phyloP scores from a whole-genome alignment of 768 basidiomycete genomes.

The Amanita pseudoporphyria region DNA sequence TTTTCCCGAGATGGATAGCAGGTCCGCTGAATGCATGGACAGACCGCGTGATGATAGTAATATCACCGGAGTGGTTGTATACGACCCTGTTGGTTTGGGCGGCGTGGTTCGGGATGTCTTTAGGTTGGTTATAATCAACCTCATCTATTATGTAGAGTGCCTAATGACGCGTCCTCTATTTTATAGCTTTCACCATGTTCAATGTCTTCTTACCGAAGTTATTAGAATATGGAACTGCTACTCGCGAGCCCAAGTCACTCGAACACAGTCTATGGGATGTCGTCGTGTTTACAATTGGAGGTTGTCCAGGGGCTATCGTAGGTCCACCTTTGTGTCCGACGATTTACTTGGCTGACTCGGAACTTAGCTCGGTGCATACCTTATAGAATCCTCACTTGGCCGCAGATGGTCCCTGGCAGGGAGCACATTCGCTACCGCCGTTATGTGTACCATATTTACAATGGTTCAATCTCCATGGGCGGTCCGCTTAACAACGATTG shows the following conservation, averaged over 20 bases:
- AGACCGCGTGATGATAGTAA: slow-evolving; percentile 57
- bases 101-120: slow-evolving; percentile 65
- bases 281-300: slow-evolving; percentile 77
- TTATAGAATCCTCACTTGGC: slow-evolving; percentile 65
- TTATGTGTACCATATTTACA: slow-evolving; percentile 65
- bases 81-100: slow-evolving; percentile 77
- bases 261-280: slow-evolving; percentile 74
- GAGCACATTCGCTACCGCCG: slow-evolving; percentile 67
- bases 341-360: background rate
- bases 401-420: slow-evolving; percentile 63
- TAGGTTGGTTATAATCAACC: slow-evolving; percentile 42
- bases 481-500: slow-evolving; percentile 61
- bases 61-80: slow-evolving; percentile 64
- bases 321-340: slow-evolving; percentile 17
- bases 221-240: slow-evolving; percentile 47
- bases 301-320: slow-evolving; percentile 78
- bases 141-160: background rate
- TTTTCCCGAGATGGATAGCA: slow-evolving; percentile 30
- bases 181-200: slow-evolving; percentile 91
- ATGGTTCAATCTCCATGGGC: slow-evolving; percentile 45
- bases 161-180: background rate
- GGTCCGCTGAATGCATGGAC: slow-evolving; percentile 61
- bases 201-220: slow-evolving; percentile 87
- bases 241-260: slow-evolving; percentile 31
- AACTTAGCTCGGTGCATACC: slow-evolving; percentile 69